Percentiles rank a stretch among this genome's conserved stretches.
phyloP scores from a whole-genome alignment of 208 protist species.

The Trichomonas tenax region DNA sequence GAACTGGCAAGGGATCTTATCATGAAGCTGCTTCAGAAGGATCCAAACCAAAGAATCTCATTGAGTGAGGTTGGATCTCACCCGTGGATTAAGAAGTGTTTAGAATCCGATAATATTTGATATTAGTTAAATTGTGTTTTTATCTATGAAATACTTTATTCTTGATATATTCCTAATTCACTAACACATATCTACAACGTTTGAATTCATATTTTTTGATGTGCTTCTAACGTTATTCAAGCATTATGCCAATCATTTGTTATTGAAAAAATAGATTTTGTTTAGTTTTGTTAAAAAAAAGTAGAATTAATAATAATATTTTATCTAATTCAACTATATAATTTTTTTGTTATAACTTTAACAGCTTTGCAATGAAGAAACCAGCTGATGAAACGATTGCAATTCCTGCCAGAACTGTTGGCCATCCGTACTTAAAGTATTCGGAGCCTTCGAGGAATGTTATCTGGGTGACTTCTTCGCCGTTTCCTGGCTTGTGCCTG shows the following conservation, averaged over 20 bases:
- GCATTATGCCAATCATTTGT: no score
- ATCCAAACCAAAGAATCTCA: neutral
- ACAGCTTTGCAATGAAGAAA: neutral
- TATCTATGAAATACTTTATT: no score
- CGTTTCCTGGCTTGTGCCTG: neutral
- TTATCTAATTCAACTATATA: no score
- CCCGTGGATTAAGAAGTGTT: neutral
- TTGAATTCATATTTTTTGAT: no score
- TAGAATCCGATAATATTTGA: neutral
- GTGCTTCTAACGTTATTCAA: no score
- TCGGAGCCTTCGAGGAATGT: neutral
- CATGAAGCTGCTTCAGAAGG: neutral
- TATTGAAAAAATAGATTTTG: no score
- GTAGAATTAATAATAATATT: no score
- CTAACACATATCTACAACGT: no score
- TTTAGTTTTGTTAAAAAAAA: no score
- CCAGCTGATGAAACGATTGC: neutral
- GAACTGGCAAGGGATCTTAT: conserved; percentile 34
- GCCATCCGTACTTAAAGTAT: neutral
- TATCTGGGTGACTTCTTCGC: neutral
- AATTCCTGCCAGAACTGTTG: neutral
- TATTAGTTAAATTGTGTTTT: no score
- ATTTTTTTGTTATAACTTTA: neutral
- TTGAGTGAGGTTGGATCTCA: neutral
- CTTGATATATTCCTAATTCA: no score